A percentile compares a stretch with the other conserved stretches of the same genome.
Conservation (phyloP, 805 yeast species). For the Barnettozyma salicaria region DNA sequence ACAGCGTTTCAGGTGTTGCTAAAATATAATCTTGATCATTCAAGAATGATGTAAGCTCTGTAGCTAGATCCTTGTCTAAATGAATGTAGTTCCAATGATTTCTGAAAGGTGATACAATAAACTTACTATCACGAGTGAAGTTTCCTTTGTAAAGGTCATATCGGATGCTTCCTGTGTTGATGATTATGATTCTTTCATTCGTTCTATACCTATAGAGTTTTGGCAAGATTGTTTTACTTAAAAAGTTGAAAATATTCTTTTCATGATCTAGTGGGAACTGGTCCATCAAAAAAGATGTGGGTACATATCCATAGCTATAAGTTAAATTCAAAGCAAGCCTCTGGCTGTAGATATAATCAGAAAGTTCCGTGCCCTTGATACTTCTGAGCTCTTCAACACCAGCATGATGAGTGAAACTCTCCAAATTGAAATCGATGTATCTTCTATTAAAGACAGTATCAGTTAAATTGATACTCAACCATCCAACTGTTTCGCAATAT, state of each 20-base stretch:
- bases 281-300: constrained; percentile 57
- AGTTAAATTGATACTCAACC: constrained; percentile 52
- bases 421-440: constrained; percentile 76
- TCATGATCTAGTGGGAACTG: constrained; percentile 58
- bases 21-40: constrained; percentile 49
- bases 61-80: constrained; percentile 55
- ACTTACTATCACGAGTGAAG: constrained; percentile 74
- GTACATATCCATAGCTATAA: constrained; percentile 58
- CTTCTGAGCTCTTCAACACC: constrained; percentile 42
- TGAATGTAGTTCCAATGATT: constrained; percentile 70
- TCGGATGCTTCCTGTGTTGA: constrained; percentile 85
- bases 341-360: constrained; percentile 37
- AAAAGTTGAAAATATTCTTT: constrained; percentile 51
- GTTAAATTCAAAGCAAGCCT: constrained; percentile 49
- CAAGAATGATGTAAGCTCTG: constrained; percentile 44
- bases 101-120: constrained; percentile 77
- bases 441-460: constrained; percentile 44
- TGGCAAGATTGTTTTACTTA: constrained; percentile 53
- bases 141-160: constrained; percentile 83
- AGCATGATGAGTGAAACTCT: constrained; percentile 65
- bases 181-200: constrained; percentile 44
- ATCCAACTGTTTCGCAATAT: constrained; percentile 91
- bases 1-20: constrained; percentile 16
- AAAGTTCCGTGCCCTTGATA: constrained; percentile 42
- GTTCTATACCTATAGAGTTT: constrained; percentile 28